Evolutionary conservation across 495 filamentous ascomycete genomes (phyloP), one percentile per base, ranked within the genome.

Genomic region (Lepidopterella palustris): DNA sequence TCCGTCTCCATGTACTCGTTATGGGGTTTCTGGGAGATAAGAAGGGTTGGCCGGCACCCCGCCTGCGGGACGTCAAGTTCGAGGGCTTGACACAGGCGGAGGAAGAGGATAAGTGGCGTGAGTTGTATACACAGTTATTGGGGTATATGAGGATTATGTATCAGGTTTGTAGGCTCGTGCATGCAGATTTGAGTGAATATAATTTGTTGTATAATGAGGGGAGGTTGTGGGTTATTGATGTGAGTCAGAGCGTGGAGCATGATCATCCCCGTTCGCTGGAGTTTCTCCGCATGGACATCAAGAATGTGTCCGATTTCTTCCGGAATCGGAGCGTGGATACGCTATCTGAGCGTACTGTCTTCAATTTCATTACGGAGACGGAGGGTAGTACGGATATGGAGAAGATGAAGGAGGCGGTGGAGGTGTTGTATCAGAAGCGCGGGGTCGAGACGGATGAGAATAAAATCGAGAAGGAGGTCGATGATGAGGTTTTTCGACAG

Each of bases 161-260:
- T 73, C 89, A 93, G 69, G 82, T 82, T 13, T 97, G 95, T 76
- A 81, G 77, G 49, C 82, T 98, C 3, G 95, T 98, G 0, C 93
- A 98, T 70, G 93, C 90, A 10, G 93, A 98, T 82, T 72, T 98
- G 66, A 93, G 88, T 73, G 93, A 97, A 76, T 98, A 97, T 78
- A 98, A 98, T 65, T 81, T 96, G 45, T 81, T 98, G 0, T 97
- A 95, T 74, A 83, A 96, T 72, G 80, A 91, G 65, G 78, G 82
- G 47, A 84, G 85, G 64, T 80, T 96, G 0, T 95, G 87, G 78
- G 85, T 98, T 68, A 98, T 98, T 66, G 93, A 98, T 76, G 93
- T 98, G 45, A 95, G 90, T 63, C 93, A 98, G 73, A 89, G 85
- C 66, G 93, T 98, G 26, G 93, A 97, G 76, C 91, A 96, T 69